phyloP scores from a whole-genome alignment of 345 rosid species.

The Melaleuca quinquenervia region DNA sequence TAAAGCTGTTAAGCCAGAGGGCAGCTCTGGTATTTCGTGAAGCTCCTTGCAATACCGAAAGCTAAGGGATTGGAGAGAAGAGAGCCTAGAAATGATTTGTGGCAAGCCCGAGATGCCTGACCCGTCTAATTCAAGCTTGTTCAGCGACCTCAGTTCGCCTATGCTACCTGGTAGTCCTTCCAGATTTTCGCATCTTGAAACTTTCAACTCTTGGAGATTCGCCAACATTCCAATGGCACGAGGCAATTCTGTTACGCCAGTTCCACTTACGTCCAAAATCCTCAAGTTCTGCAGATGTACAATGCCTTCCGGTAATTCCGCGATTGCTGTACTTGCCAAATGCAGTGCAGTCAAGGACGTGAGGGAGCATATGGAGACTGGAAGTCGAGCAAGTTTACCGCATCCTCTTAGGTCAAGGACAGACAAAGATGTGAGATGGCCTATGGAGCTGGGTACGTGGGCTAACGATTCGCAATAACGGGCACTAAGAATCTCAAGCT shows the following conservation, averaged over 20 bases:
- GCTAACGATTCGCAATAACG: neutral
- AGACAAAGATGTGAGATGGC: neutral
- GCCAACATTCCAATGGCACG: neutral
- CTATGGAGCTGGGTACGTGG: neutral
- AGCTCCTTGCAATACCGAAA: too few species aligned
- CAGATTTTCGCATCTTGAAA: neutral
- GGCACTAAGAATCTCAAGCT: neutral
- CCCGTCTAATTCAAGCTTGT: too few species aligned
- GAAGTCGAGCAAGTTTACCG: neutral
- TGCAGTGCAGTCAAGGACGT: neutral
- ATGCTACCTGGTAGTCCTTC: neutral
- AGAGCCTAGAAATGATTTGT: too few species aligned
- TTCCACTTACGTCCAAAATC: neutral
- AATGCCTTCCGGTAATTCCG: neutral
- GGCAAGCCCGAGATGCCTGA: too few species aligned
- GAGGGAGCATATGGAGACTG: neutral
- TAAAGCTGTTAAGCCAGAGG: too few species aligned
- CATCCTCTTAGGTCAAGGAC: neutral
- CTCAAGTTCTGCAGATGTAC: neutral
- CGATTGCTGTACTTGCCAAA: neutral
- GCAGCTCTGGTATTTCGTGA: too few species aligned
- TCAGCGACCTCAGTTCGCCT: too few species aligned
- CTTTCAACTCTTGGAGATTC: neutral
- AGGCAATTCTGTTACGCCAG: neutral
- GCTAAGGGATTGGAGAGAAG: too few species aligned